phyloP scores from a whole-genome alignment of 2,329 filamentous ascomycete species.

The Sarocladium strictum region DNA sequence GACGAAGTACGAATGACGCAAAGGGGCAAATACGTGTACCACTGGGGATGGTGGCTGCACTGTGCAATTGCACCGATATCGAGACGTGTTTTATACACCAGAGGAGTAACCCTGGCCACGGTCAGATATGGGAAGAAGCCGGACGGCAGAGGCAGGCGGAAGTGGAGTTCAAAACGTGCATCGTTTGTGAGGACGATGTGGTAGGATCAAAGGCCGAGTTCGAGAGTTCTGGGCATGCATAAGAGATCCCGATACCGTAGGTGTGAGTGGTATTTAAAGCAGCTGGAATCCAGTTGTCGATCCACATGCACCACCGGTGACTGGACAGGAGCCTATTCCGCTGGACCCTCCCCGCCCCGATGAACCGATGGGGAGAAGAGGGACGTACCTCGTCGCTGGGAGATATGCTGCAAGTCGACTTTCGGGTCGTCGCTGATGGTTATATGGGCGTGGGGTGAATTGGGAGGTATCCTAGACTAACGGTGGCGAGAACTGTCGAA shows the following conservation, averaged over 20 bases:
- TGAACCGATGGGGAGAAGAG: neutral
- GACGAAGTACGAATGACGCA: neutral
- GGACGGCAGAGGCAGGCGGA: neutral
- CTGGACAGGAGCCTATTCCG: neutral
- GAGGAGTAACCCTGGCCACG: neutral
- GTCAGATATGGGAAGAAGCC: neutral
- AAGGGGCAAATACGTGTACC: too few species aligned
- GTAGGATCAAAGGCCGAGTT: neutral
- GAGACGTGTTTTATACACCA: neutral
- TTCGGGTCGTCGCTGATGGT: neutral
- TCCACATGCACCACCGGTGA: neutral
- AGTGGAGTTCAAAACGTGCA: neutral
- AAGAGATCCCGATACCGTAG: neutral
- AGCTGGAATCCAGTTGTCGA: neutral
- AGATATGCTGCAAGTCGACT: neutral
- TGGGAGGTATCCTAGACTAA: neutral
- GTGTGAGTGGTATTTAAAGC: neutral
- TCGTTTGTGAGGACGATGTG: neutral
- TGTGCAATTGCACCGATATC: neutral
- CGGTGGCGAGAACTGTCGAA: neutral
- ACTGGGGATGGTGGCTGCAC: neutral
- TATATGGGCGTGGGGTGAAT: neutral
- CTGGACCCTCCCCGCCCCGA: neutral
- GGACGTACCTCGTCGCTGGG: neutral
- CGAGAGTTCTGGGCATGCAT: neutral